Base-by-base conservation (phyloP, 805 yeast species). In the Candida loeiensis region DNA sequence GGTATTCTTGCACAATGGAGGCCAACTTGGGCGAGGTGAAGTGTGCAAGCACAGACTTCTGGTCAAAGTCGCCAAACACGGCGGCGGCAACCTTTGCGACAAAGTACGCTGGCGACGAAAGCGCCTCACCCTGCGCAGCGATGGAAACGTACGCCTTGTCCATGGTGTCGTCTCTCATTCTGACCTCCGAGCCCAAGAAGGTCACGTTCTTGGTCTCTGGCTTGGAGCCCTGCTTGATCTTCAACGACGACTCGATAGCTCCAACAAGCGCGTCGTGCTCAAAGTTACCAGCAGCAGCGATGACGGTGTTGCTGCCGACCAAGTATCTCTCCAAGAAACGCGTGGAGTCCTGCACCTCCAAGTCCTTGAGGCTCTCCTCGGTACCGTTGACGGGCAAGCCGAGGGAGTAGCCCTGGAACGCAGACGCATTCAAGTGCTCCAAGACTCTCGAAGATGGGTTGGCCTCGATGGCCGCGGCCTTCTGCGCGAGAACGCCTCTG, bases 131-230 rank as follows among this genome's bases (percentile, higher is more conserved):
- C 57, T 77, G 73, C 41, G 75, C 91, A 43, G 89, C 88, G 55
- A 85, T 73, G 40, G 89, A 66, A 54, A 84, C 74, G 74, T 83
- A 82, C 42, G 91, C 93, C 60, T 79, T 76, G 59, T 91, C 87
- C 57, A 82, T 61, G 54, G 88, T 85, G 66, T 85, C 95, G 60
- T 85, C 95, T 79, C 95, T 82, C 71, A 84, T 69, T 77, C 90
- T 80, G 50, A 84, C 82, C 61, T 85, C 95, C 34, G 93, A 84
- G 62, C 95, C 95, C 61, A 85, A 74, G 77, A 85, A 85, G 41
- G 79, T 61, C 45, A 85, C 77, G 40, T 77, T 69, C 50, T 73
- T 72, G 39, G 56, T 57, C 18, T 66, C 61, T 41, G 72, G 71
- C 58, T 65, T 64, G 41, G 74, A 59, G 49, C 85, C 87, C 37